Evolutionary conservation across 2,329 filamentous ascomycete genomes (phyloP), one percentile per base, ranked within the genome.

Genomic region (Passalora sequoiae): DNA sequence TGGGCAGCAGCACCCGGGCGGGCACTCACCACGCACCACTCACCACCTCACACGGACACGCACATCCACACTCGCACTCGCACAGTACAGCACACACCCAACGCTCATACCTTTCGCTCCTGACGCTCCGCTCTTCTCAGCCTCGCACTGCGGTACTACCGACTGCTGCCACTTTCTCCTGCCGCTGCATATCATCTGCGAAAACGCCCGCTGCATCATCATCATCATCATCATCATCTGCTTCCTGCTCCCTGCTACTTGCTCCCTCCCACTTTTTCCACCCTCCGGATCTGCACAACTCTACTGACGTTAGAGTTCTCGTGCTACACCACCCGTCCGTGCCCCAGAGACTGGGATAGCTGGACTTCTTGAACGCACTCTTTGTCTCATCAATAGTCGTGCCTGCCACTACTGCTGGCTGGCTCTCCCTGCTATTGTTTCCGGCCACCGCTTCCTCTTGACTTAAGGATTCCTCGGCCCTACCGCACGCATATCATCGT

Each of bases 281-380:
- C 32, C 31, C 17, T 21, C 43, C 46, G 43, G 37, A 49, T 43
- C 49, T 41, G 46, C 46, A 25, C 9, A 46, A 44, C 50, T 41
- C 38, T 46, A 44, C 41, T 35, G 16, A 25, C 29, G 20, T 41
- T 46, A 40, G 44, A 43, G 43, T 49, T 49, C 21, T 43, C 29
- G 43, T 28, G 28, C 41, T 30, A 31, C 43, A 22, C 41, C 30
- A 43, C 43, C 27, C 32, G 38, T 43, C 42, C 42, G 38, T 12
- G 19, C 20, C 35, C 33, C 44, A 41, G 17, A 37, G 36, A 40
- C 47, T 20, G 29, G 47, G 36, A 50, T 53, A 40, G 46, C 43
- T 45, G 38, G 49, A 30, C 48, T 30, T 35, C 40, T 21, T 37
- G 24, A 12, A 44, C 44, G 36, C 36, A 28, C n/a, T n/a, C n/a